Evolutionary conservation across 108 stramenopile species (phyloP).

Genomic region (Cylindrotheca closterium): DNA sequence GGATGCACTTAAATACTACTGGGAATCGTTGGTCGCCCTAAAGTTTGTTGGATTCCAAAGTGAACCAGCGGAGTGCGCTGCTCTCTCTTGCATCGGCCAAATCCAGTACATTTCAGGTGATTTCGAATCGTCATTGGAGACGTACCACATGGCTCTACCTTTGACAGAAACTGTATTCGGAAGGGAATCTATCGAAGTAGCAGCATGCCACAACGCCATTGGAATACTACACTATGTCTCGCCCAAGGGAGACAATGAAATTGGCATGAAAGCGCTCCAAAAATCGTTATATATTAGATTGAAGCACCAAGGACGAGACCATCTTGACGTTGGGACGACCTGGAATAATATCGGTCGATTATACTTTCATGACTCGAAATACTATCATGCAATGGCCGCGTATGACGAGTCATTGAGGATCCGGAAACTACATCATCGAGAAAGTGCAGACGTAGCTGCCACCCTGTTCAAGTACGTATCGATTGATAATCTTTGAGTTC

Average conservation of each 20-base stretch:
- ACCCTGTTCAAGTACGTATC: constrained; percentile 48
- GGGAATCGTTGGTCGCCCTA: constrained; percentile 16
- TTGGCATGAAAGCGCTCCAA: constrained; percentile 24
- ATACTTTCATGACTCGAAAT: constrained; percentile 37
- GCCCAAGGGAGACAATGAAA: constrained; percentile 21
- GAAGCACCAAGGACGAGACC: constrained; percentile 22
- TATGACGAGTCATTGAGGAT: constrained; percentile 52
- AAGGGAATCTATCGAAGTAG: constrained; percentile 33
- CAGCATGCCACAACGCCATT: constrained; percentile 53
- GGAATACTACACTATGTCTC: constrained; percentile 49
- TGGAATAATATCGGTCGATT: constrained; percentile 60
- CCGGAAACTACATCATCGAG: constrained; percentile 32
- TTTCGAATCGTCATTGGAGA: constrained; percentile 22
- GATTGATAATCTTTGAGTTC: not conserved
- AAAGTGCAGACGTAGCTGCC: constrained; percentile 52
- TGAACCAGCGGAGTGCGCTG: constrained; percentile 21
- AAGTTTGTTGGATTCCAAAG: constrained; percentile 2
- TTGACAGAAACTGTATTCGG: constrained; percentile 27
- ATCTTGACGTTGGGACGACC: constrained; percentile 52
- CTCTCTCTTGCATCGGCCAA: constrained; percentile 32
- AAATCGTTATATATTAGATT: constrained; percentile 33
- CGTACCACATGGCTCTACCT: constrained; percentile 33
- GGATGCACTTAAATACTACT: constrained; percentile 32
- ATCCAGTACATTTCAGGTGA: constrained; percentile 35
- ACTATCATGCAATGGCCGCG: constrained; percentile 35